These are phyloP conservation scores for Royoungia palumana DNA, from an alignment of 768 basidiomycete genomes.

Conservation along the genomic window DNA sequence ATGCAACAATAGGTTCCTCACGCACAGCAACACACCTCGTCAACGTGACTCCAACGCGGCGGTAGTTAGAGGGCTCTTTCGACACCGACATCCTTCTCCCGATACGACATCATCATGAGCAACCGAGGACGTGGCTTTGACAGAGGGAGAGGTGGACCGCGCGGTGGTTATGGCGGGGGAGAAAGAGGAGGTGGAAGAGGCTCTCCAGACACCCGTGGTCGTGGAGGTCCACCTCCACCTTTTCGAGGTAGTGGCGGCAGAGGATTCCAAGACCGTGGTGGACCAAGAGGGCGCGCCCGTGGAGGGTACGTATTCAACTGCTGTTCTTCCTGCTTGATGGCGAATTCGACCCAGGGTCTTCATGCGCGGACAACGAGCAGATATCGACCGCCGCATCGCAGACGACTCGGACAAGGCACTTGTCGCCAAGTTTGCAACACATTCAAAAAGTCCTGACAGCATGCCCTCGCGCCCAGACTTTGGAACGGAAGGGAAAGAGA, in stretches of 20 bases:
- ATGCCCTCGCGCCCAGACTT: conserved; percentile 50
- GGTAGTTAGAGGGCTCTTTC: background rate
- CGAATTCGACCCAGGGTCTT: conserved; percentile 35
- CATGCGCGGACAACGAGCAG: conserved; percentile 36
- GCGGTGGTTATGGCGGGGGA: conserved; percentile 30
- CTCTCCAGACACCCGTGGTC: conserved; percentile 23
- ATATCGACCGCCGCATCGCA: conserved; percentile 52
- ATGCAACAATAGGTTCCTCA: too few species aligned
- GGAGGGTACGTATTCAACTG: conserved; percentile 36
- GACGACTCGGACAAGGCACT: conserved; percentile 43
- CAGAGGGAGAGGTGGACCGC: conserved; percentile 24
- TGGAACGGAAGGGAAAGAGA: conserved; percentile 39
- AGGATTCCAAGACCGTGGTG: conserved; percentile 26
- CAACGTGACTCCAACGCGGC: conserved; percentile 11
- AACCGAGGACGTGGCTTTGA: conserved; percentile 40
- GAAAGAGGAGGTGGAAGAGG: conserved; percentile 36
- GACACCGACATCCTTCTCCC: background rate
- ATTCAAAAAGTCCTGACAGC: conserved; percentile 20
- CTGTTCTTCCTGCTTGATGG: background rate
- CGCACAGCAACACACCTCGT: conserved; percentile 19
- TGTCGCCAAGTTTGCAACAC: conserved; percentile 33
- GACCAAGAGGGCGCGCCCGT: conserved; percentile 30
- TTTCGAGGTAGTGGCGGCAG: conserved; percentile 33
- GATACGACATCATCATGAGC: conserved; percentile 26
- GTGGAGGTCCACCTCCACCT: conserved; percentile 24